Evolutionary conservation across 2,329 filamentous ascomycete species (phyloP), one percentile per base, ranked within the genome.

Genomic region (Fusarium phyllophilum): DNA sequence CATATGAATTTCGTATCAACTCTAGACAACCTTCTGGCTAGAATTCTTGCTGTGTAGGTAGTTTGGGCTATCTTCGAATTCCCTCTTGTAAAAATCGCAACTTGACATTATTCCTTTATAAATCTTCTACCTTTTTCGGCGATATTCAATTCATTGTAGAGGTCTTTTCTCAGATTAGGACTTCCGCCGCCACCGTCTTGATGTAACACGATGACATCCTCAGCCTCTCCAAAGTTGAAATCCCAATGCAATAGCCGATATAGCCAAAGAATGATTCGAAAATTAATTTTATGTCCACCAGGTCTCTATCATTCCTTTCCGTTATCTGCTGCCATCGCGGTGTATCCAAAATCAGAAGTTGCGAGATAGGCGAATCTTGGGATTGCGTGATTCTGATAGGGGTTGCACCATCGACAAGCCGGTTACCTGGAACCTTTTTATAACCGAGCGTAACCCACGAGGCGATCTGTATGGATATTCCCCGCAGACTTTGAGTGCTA

Each of bases 351-450:
- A 44, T 38, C n/a, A 59, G 11, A 62, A 51, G 62, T n/a, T 64
- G 54, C 41, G 44, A 51, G 46, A 62, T 49, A 36, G 51, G 57
- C 46, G 34, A 57, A 26, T 31, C 29, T 29, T 62, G 29, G 29
- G 62, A 77, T 77, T 75, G 75, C 75, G 75, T 77, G 67, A 77
- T 77, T 62, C 66, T 66, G 45, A 65, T 68, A 67, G 49, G 61
- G 48, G 63, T 77, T 75, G 75, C 75, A 77, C 68, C 75, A 77
- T 77, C 73, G 74, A 64, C 41, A 59, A 49, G 41, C 44, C 52
- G 41, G 54, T 45, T 55, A 54, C n/a, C 51, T 41, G 33, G 55
- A 54, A 24, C 34, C 22, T 68, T 48, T 49, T 55, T 57, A 66
- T 34, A 51, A 26, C 36, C 55, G 54, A 66, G 51, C 26, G 36